Evolutionary conservation across 495 filamentous ascomycete genomes (phyloP), one percentile per base, ranked within the genome.

Genomic region (Hypoxylon rickii): DNA sequence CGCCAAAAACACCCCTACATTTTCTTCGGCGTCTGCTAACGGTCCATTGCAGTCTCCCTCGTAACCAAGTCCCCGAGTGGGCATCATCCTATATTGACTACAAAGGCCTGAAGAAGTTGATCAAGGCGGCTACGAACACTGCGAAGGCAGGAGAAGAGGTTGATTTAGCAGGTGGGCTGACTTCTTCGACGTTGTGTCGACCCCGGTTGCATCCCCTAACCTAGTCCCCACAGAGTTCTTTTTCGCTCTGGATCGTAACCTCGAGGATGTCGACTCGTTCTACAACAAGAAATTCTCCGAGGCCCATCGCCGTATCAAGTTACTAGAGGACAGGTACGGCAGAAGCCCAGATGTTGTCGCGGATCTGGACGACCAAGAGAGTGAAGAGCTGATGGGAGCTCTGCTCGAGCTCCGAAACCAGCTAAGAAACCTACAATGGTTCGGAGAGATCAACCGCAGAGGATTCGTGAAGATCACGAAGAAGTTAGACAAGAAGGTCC

Each of bases 391-490:
- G 33, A 86, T 93, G 75, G 88, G 86, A 31, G 89, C 92, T 29
- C 78, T 97, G 42, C 80, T 97, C 21, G 94, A 97, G 65, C 79
- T 97, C 43, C 81, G 94, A 36, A 86, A 86, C 41, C 89, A 94
- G 55, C 71, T 97, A 51, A 82, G 93, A 36, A 97, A 97, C 58
- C 77, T 98, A 53, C 89, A 95, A 72, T 97, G 92, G 92, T 97
- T 96, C 58, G 95, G 91, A 20, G 94, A 97, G 74, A 92, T 97
- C 61, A 98, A 98, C 66, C 82, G 92, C 29, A 82, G 89, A 51
- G 94, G 94, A 0, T 98, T 98, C 64, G 80, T 95, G 62, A 98
- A 98, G 74, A 97, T 98, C 71, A 93, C 92, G 16, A 98, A 97
- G 77, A 98, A 98, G 71, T 76, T 96, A 16, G 92, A 96, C 74